Evolutionary conservation across 2,329 filamentous ascomycete species (phyloP).

Genomic region (Hypoxylon sp.): DNA sequence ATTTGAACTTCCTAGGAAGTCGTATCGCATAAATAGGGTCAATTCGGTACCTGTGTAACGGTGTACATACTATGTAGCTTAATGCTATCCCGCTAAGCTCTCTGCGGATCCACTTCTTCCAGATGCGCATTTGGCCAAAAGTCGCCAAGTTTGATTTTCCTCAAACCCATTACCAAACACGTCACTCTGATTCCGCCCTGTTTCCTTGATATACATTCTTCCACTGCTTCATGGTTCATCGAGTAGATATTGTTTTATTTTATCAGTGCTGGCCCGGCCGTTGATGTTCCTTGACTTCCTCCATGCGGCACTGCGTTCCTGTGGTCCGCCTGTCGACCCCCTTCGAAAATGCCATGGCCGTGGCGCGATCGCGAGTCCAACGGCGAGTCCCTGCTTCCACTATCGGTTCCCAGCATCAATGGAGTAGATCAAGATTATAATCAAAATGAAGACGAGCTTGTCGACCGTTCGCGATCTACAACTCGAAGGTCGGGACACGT

Average conservation of each 20-base stretch:
- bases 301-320: conserved; percentile 43
- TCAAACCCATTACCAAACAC: conserved; percentile 23
- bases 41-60: neutral
- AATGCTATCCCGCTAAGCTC: neutral
- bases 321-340: conserved; percentile 41
- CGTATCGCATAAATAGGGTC: neutral
- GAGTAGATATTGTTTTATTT: conserved; percentile 22
- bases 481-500: conserved; percentile 54
- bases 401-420: conserved; percentile 52
- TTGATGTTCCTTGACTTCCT: conserved; percentile 32
- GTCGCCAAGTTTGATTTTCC: conserved; percentile 24
- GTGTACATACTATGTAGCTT: neutral
- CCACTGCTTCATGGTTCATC: conserved; percentile 28
- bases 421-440: conserved; percentile 49
- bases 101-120: conserved; percentile 37
- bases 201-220: conserved; percentile 34
- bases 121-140: conserved; percentile 39
- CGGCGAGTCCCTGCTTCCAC: conserved; percentile 54
- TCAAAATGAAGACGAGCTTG: conserved; percentile 46
- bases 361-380: conserved; percentile 53
- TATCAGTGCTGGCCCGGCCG: conserved; percentile 16
- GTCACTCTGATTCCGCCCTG: conserved; percentile 25
- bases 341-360: conserved; percentile 55
- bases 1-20: neutral
- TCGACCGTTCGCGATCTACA: conserved; percentile 53